phyloP scores from a whole-genome alignment of 2,329 filamentous ascomycete species.

The Colletotrichum sp. region DNA sequence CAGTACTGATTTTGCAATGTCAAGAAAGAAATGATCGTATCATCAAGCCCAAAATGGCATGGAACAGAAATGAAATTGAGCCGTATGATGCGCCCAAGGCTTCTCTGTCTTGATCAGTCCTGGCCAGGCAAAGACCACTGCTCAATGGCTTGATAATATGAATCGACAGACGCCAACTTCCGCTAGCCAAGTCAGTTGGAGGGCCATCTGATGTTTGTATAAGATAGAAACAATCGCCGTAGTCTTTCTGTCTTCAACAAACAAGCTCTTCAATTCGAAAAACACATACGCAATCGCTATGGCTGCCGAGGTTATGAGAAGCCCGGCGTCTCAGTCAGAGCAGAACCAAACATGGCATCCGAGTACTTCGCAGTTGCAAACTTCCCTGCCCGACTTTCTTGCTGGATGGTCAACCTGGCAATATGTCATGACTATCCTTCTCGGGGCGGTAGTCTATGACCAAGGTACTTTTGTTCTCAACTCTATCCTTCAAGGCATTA shows the following conservation, averaged over 20 bases:
- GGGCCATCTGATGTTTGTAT: not conserved
- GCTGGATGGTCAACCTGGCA: constrained; percentile 31
- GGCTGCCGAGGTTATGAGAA: not conserved
- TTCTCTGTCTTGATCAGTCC: accelerated
- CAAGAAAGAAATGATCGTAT: not conserved
- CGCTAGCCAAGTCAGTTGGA: accelerated
- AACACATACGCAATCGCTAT: not conserved
- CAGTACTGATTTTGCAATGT: accelerated
- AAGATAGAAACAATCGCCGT: not conserved
- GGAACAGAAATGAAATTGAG: not conserved
- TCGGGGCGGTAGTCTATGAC: constrained; percentile 41
- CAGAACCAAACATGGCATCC: not conserved
- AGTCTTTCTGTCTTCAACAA: not conserved
- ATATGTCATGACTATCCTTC: constrained; percentile 34
- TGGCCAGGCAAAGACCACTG: not conserved
- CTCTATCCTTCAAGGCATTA: too few relatives aligned
- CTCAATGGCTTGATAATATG: not conserved
- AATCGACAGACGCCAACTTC: accelerated
- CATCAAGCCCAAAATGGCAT: not conserved
- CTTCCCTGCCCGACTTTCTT: not conserved
- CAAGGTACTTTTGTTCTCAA: too few relatives aligned
- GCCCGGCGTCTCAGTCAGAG: not conserved
- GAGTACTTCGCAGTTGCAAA: not conserved
- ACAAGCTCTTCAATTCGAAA: not conserved
- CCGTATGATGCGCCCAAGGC: not conserved